phyloP scores from a whole-genome alignment of 805 yeast species.

The Pichia kluyveri region DNA sequence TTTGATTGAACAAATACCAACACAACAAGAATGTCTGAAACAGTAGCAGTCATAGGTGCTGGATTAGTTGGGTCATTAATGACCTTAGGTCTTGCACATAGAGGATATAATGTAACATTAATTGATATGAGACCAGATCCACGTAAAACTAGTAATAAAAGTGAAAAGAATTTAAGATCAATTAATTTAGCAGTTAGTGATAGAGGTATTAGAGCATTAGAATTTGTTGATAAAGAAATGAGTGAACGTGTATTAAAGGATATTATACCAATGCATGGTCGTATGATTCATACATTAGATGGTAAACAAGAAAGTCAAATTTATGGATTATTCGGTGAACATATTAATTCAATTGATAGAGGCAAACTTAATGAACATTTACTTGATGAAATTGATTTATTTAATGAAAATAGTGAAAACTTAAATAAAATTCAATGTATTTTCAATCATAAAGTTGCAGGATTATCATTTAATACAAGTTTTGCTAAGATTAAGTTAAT shows the following conservation, averaged over 20 bases:
- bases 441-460: conserved; percentile 51
- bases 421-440: conserved; percentile 29
- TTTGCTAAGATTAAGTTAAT: conserved; percentile 4
- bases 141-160: conserved; percentile 20
- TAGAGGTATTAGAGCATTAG: conserved; percentile 69
- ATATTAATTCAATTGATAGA: conserved; percentile 80
- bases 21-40: conserved; percentile 14
- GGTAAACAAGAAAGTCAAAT: conserved; percentile 61
- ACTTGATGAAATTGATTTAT: conserved; percentile 52
- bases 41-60: conserved; percentile 70
- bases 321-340: conserved; percentile 77
- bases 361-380: conserved; percentile 55
- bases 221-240: conserved; percentile 50
- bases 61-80: conserved; percentile 85
- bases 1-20: background rate
- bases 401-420: conserved; percentile 19
- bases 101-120: conserved; percentile 64
- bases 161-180: conserved; percentile 38
- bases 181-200: conserved; percentile 85
- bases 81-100: conserved; percentile 67
- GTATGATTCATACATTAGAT: conserved; percentile 72
- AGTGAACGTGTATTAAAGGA: conserved; percentile 45
- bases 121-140: conserved; percentile 72
- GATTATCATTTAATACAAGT: conserved; percentile 17
- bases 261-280: conserved; percentile 78